Evolutionary conservation across 768 basidiomycete species (phyloP), one percentile per base, ranked within the genome.

Genomic region (Mrakia frigida): DNA sequence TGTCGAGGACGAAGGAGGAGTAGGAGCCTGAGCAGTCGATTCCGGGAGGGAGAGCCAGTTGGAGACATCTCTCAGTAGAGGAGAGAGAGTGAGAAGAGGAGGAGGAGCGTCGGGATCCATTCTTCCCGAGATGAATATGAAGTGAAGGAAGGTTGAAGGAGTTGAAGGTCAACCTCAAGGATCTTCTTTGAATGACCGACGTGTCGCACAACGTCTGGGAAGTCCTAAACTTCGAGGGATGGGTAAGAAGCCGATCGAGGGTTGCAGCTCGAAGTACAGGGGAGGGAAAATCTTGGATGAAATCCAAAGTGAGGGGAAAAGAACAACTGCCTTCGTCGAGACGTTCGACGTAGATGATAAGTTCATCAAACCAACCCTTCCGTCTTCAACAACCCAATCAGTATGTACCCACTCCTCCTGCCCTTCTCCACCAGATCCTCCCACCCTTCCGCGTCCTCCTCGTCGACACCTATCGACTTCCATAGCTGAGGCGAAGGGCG

Each of bases 11-110:
- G 31, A 53, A 33, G 46, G 23, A 28, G 16, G 28, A 7, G 60
- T 14, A 21, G 56, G 53, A 28, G 46, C n/a, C 7, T 53, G n/a
- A 11, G 39, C 39, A 5, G 68, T 35, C 14, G 50, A 21, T 4
- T 65, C 68, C 13, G 68, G 39, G 39, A 75, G 56, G 25, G 70
- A 73, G 18, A 77, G 71, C 76, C 71, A 77, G 37, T 71, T 46
- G 52, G 61, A 63, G 2, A 77, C 60, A 46, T 77, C 76, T 23
- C 33, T 41, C 4, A 77, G 70, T 6, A 77, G 63, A 39, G 76
- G 63, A 39, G 61, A 31, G 2, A 77, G 70, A 2, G 50, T 46
- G 21, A 77, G 63, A 16, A 39, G 37, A 11, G 76, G 72, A 0
- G 71, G 76, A 2, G 63, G 23, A 63, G n/a, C 37, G 14, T 75